phyloP scores from a whole-genome alignment of 371 early-diverging fungal species.

The Apophysomyces ossiformis region DNA sequence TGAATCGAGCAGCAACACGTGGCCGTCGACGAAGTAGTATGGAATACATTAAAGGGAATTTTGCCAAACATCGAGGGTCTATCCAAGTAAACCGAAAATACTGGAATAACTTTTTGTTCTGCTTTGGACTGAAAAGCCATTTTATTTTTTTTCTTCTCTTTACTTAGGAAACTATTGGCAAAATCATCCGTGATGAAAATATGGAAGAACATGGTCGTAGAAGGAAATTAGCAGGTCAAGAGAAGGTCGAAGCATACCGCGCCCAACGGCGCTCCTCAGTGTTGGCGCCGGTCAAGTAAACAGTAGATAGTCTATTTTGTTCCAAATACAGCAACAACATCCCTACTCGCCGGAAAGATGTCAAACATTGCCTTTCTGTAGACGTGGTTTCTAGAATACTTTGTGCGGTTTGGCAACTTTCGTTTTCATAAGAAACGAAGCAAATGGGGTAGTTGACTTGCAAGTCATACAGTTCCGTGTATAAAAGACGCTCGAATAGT shows the following conservation, averaged over 20 bases:
- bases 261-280: not conserved
- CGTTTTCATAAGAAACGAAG: too few species aligned
- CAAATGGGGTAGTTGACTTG: too few species aligned
- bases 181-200: constrained; percentile 1
- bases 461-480: too few species aligned
- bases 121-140: not conserved
- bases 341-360: too few species aligned
- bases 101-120: too few species aligned
- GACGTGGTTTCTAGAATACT: too few species aligned
- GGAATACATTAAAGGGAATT: not conserved
- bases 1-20: not conserved
- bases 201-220: constrained; percentile 4
- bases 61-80: not conserved
- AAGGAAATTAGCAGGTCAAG: not conserved
- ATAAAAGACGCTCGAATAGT: too few species aligned
- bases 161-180: not conserved
- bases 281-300: not conserved
- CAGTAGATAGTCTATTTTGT: too few species aligned
- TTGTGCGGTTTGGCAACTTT: too few species aligned
- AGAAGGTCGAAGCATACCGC: constrained; percentile 4
- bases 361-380: too few species aligned
- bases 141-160: not conserved
- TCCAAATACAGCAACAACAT: too few species aligned
- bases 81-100: not conserved
- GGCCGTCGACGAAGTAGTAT: not conserved